These are phyloP conservation scores for Pneumocystis oryctolagi DNA, from an alignment of 1,139 yeast genomes.

Conservation along the genomic window DNA sequence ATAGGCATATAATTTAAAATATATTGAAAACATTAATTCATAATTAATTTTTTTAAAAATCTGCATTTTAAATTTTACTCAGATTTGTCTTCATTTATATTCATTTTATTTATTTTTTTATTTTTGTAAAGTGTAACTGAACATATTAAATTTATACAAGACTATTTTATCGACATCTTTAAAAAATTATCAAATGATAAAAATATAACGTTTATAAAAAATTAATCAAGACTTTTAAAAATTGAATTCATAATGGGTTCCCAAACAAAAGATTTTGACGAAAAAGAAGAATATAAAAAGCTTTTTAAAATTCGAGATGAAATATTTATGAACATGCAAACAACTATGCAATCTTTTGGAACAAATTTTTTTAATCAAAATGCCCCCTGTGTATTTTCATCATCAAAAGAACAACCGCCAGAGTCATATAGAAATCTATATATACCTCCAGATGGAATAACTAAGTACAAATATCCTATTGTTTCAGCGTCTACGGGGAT, in stretches of 20 bases:
- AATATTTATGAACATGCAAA: background rate
- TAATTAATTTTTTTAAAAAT: background rate
- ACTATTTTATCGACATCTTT: background rate
- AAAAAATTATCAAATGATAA: background rate
- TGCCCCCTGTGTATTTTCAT: background rate
- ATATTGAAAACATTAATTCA: background rate
- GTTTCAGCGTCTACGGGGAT: background rate
- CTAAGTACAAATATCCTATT: background rate
- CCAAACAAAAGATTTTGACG: background rate
- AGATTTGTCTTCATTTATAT: background rate
- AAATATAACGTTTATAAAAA: background rate
- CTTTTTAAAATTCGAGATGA: background rate
- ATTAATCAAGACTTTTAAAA: background rate
- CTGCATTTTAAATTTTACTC: background rate
- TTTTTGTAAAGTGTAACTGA: background rate
- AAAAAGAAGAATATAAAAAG: background rate
- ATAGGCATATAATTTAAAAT: background rate
- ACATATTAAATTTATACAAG: background rate
- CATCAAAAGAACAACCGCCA: background rate
- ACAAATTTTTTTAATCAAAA: background rate
- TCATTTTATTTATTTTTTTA: background rate
- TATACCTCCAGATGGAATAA: background rate
- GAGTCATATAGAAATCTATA: background rate
- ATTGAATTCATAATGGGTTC: background rate
- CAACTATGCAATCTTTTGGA: background rate